Evolutionary conservation across 768 basidiomycete genomes (phyloP), one percentile per base, ranked within the genome.

Genomic region (Xerocomellus chrysenteron): DNA sequence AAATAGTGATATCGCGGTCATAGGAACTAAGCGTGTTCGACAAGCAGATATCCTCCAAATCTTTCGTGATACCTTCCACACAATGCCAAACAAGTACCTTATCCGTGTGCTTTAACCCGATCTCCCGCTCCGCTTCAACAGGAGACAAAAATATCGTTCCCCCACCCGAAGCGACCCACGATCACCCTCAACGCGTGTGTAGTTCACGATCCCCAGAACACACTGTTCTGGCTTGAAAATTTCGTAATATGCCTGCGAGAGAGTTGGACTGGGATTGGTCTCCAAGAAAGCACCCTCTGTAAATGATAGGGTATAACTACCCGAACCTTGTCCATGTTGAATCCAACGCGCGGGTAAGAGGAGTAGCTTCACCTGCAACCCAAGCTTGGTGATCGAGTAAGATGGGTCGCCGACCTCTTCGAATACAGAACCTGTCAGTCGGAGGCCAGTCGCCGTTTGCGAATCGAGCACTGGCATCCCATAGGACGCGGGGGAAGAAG

Each of bases 371-470:
- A 55, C 33, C 41, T 46, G 59, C 4, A 60, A 24, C n/a, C 59
- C 59, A 24, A 55, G 59, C 19, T 60, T 60, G 26, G 52, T 60
- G 45, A 55, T 55, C 16, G 59, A 60, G 39, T 60, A 60, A 14
- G 59, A 60, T 60, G 35, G 35, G 16, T 60, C 59, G n/a, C 59
- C 59, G 3, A 60, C 52, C 1, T 60, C 59, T 41, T 60, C 59
- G 30, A 60, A 60, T 17, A 60, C 36, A 4, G 58, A 61, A 2
- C 58, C 59, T 8, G 58, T 60, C 48, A 60, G 16, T 13, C 59
- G 59, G 8, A 60, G 59, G 35, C 40, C 17, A 12, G 26, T 30
- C 14, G 28, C 33, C 5, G 28, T 50, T 24, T 50, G 44, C n/a
- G 16, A 24, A 12, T 60, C 49, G 5, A 60, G 52, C 3, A 17